Base-by-base conservation (phyloP, 140 eudicot species). In the Bidens hawaiensis region DNA sequence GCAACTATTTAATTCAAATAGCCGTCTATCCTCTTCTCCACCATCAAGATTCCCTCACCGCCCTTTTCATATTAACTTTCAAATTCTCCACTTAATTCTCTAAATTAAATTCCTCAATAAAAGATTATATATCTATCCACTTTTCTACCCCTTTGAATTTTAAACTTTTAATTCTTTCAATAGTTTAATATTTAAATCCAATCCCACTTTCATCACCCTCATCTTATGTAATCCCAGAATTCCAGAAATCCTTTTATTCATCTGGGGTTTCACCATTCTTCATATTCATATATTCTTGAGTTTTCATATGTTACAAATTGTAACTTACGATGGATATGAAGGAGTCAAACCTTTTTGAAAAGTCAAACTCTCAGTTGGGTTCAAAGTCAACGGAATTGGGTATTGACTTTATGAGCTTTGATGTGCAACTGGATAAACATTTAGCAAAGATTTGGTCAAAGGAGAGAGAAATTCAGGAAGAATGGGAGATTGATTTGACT, bases 401-500 rank as follows among this genome's bases (percentile, higher is more conserved):
- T 45, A 52, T 86, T 57, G 91, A 86, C 78, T 76, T 86, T 27
- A 83, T 78, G 68, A 73, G 53, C n/a, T 83, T 70, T 83, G 95
- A 78, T 67, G 54, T 72, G 24, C 85, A 75, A 60, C 53, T 86
- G 65, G 87, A 80, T 53, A 86, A 78, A 60, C 83, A 78, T n/a
- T 70, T 83, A 72, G 67, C 69, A 24, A 30, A 75, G 56, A 80
- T 64, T 70, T 86, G 83, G 88, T 75, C 82, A 2, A 72, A 31
- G 21, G 67, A 75, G 8, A 69, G 47, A 11, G 83, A 76, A n/a
- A 31, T 42, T 16, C 42, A 75, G 25, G 85, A 86, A 48, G 96
- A 81, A 18, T 87, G 96, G 93, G 96, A 87, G 46, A 87, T 87
- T 65, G 89, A 87, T 65, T 59, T 76, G 51, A 60, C 70, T 11